phyloP scores from a whole-genome alignment of 768 basidiomycete genomes.

The Guyanaporus albipodus region DNA sequence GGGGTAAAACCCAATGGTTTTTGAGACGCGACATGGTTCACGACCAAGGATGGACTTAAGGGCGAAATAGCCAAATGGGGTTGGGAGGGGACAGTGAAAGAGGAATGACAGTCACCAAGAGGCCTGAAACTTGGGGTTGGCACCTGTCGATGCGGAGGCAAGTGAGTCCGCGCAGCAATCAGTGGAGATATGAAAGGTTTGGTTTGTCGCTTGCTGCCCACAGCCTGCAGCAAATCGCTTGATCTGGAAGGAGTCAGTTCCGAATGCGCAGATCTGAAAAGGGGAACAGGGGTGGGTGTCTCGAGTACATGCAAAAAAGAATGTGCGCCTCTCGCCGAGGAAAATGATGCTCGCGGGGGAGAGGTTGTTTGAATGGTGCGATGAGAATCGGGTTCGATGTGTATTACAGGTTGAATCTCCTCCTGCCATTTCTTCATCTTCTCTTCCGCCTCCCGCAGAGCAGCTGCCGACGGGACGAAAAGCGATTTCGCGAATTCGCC shows the following conservation, averaged over 20 bases:
- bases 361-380: conserved; percentile 4
- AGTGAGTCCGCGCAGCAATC: conserved; percentile 17
- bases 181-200: conserved; percentile 49
- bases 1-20: conserved; percentile 25
- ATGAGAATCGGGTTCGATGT: conserved; percentile 9
- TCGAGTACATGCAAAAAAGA: conserved; percentile 29
- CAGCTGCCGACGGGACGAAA: conserved; percentile 50
- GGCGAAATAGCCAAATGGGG: conserved; percentile 26
- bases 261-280: conserved; percentile 24
- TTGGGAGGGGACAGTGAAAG: conserved; percentile 8
- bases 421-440: conserved; percentile 48
- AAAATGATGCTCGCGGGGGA: conserved; percentile 33
- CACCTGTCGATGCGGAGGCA: conserved; percentile 11
- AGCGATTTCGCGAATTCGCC: conserved; percentile 23
- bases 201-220: conserved; percentile 12
- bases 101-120: conserved; percentile 2
- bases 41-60: conserved; percentile 32
- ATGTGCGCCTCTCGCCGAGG: conserved; percentile 35
- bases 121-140: conserved; percentile 31
- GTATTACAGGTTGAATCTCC: conserved; percentile 28
- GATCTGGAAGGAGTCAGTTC: conserved; percentile 9
- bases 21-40: conserved; percentile 13
- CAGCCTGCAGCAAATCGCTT: conserved; percentile 9
- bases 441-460: conserved; percentile 52
- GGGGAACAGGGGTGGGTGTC: conserved; percentile 38